Percentiles rank a stretch among this genome's conserved stretches.
Evolutionary conservation across 2,329 filamentous ascomycete species (phyloP).

Genomic region (Exophiala sideris): DNA sequence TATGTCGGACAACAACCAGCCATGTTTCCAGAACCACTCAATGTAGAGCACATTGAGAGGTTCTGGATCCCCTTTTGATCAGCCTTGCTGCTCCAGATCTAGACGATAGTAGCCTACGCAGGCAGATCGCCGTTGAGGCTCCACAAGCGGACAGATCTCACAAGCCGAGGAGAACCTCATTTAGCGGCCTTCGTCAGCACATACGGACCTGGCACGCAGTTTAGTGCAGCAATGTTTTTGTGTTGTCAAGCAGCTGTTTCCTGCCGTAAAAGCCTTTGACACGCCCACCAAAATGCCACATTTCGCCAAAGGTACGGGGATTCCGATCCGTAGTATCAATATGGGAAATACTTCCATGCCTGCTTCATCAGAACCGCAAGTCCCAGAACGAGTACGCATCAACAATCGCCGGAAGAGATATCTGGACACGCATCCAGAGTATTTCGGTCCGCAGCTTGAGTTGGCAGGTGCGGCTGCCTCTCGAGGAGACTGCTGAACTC

Average conservation of each 20-base stretch:
- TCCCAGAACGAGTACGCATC: constrained; percentile 46
- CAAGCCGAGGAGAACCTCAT: too few species aligned
- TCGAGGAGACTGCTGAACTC: neutral
- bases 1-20: too few species aligned
- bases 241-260: neutral
- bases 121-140: too few species aligned
- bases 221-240: neutral
- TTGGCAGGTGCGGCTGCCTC: constrained; percentile 52
- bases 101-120: too few species aligned
- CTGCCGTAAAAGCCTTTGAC: neutral
- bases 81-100: too few species aligned
- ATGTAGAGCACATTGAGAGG: too few species aligned
- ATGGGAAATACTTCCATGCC: constrained; percentile 12
- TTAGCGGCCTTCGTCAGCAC: neutral
- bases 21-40: too few species aligned
- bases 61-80: too few species aligned
- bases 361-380: constrained; percentile 4
- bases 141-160: too few species aligned
- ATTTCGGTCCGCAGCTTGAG: constrained; percentile 63
- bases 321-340: constrained; percentile 13
- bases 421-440: constrained; percentile 67
- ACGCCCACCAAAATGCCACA: constrained; percentile 9
- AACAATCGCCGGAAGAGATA: constrained; percentile 79
- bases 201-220: neutral
- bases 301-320: constrained; percentile 17